These are phyloP conservation scores for Gleditsia sinensis DNA, from an alignment of 306 rosid species.

Conservation along the genomic window DNA sequence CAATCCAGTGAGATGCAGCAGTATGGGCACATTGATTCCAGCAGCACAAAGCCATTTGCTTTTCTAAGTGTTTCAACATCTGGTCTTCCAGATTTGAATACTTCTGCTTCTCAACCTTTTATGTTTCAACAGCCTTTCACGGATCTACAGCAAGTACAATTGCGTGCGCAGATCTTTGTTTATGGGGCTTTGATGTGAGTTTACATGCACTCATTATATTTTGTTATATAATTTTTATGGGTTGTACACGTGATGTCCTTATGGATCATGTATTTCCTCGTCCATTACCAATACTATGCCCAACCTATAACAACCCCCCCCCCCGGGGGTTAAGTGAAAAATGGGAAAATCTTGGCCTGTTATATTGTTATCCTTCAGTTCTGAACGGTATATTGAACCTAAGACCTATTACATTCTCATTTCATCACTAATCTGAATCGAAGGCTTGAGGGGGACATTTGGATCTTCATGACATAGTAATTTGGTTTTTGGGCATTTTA, in stretches of 20 bases:
- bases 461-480: conserved; percentile 25
- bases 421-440: conserved; percentile 2
- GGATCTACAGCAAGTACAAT: conserved; percentile 94
- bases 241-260: neutral
- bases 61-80: conserved; percentile 66
- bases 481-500: neutral
- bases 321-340: conserved; percentile 2
- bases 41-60: conserved; percentile 57
- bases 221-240: conserved; percentile 23
- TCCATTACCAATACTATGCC: neutral
- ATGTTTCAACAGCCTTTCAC: conserved; percentile 92
- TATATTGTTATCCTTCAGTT: conserved; percentile 11
- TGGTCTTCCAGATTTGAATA: conserved; percentile 86
- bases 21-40: conserved; percentile 66
- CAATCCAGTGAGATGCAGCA: conserved; percentile 75
- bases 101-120: conserved; percentile 71
- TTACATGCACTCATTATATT: conserved; percentile 18
- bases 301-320: neutral
- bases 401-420: neutral
- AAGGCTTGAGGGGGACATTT: conserved; percentile 19
- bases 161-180: conserved; percentile 98
- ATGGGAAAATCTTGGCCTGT: neutral
- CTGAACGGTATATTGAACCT: conserved; percentile 4
- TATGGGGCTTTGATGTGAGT: conserved; percentile 99
- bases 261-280: conserved; percentile 10